These are phyloP conservation scores for Metrosideros polymorpha DNA, from an alignment of 441 rosid genomes.

Conservation along the genomic window DNA sequence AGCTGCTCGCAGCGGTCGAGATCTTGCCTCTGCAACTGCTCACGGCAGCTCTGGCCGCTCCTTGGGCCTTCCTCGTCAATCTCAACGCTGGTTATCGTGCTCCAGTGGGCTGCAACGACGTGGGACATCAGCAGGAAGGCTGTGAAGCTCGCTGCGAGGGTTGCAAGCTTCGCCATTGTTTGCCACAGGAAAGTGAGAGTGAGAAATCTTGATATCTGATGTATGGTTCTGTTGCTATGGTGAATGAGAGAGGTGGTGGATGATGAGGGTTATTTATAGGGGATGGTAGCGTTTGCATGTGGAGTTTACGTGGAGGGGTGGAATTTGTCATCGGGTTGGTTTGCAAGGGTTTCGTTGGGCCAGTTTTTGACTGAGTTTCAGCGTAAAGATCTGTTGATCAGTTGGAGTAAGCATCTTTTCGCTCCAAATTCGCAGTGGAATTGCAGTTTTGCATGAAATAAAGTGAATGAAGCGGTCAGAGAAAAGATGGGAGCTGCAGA, in stretches of 20 bases:
- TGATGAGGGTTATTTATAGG: background rate
- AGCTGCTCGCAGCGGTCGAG: background rate
- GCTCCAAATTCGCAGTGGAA: background rate
- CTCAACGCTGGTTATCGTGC: background rate
- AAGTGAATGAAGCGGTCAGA: background rate
- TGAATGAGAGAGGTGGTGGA: background rate
- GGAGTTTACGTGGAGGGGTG: background rate
- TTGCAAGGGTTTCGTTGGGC: background rate
- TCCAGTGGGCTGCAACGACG: background rate
- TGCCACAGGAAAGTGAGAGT: background rate
- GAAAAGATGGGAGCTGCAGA: background rate
- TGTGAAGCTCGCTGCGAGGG: background rate
- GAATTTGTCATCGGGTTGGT: background rate
- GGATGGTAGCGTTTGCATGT: background rate
- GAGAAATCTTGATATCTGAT: background rate
- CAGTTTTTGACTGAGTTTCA: background rate
- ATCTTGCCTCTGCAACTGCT: background rate
- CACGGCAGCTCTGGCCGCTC: background rate
- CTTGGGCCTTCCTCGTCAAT: background rate
- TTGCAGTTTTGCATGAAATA: background rate
- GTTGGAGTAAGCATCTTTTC: background rate
- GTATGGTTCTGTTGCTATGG: background rate
- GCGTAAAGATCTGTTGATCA: background rate
- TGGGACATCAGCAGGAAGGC: background rate
- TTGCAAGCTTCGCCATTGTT: background rate